Conservation (phyloP, 768 basidiomycete genomes). For the Lactarius pseudohatsudake region DNA sequence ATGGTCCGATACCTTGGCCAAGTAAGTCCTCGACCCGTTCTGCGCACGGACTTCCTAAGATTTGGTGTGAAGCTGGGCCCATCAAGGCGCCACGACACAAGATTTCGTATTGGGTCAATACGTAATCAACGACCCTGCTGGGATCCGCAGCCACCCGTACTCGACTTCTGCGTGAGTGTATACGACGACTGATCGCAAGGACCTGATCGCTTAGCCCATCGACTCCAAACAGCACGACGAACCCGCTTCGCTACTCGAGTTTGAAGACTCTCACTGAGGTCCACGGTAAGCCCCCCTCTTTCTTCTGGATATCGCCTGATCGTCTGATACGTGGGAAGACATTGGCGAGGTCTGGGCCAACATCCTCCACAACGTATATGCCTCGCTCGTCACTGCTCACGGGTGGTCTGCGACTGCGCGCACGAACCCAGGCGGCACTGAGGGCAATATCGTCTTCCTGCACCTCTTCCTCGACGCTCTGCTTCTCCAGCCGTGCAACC, state of each 20-base stretch:
- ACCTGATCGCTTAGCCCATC: conserved; percentile 16
- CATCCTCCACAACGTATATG: conserved; percentile 41
- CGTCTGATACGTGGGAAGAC: conserved; percentile 29
- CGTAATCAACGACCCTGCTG: conserved; percentile 50
- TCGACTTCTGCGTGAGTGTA: conserved; percentile 49
- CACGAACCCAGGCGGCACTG: conserved; percentile 42
- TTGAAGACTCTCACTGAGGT: conserved; percentile 44
- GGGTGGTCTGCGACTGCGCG: conserved; percentile 38
- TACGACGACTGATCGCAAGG: conserved; percentile 31
- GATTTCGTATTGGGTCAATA: conserved; percentile 49
- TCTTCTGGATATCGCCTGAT: background rate
- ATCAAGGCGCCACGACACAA: conserved; percentile 39
- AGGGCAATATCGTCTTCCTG: conserved; percentile 54
- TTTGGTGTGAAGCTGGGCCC: conserved; percentile 34
- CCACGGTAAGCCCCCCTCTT: conserved; percentile 42
- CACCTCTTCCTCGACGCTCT: conserved; percentile 53
- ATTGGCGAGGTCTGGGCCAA: conserved; percentile 65
- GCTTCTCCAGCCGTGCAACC: conserved; percentile 47
- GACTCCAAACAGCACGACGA: conserved; percentile 31
- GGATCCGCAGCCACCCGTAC: conserved; percentile 60
- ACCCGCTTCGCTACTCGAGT: conserved; percentile 46
- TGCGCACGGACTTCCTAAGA: conserved; percentile 12
- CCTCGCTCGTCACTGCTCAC: conserved; percentile 34
- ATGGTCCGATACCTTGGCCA: conserved; percentile 55
- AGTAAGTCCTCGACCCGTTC: conserved; percentile 20